phyloP scores from a whole-genome alignment of 805 yeast genomes.

The Metschnikowia noctiluminum region DNA sequence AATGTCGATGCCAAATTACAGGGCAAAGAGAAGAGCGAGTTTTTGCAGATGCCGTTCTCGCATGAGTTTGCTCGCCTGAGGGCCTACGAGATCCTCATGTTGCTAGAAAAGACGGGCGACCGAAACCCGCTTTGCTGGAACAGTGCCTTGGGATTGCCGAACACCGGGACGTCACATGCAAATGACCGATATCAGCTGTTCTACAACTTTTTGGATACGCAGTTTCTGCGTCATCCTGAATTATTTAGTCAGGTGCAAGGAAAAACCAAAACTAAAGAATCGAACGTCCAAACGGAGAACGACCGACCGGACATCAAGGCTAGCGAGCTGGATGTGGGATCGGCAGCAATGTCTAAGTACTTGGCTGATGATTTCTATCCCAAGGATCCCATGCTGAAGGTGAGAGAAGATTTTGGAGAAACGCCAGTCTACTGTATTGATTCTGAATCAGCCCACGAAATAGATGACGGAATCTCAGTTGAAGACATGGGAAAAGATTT shows the following conservation, averaged over 20 bases:
- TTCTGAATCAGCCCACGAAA: slow-evolving; percentile 73
- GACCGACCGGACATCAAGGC: no score
- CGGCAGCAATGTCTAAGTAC: background rate
- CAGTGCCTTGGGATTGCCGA: slow-evolving; percentile 43
- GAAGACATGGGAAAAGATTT: slow-evolving; percentile 27
- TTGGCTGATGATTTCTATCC: slow-evolving; percentile 18
- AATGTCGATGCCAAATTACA: slow-evolving; percentile 20
- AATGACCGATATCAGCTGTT: slow-evolving; percentile 44
- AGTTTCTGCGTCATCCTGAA: background rate
- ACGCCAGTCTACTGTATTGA: slow-evolving; percentile 80
- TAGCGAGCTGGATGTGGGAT: no score
- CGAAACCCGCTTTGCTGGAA: slow-evolving; percentile 56
- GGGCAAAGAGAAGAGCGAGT: background rate
- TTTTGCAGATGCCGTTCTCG: slow-evolving; percentile 10
- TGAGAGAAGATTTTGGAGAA: slow-evolving; percentile 41
- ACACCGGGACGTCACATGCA: slow-evolving; percentile 38
- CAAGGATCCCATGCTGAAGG: slow-evolving; percentile 27
- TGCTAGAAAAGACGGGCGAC: slow-evolving; percentile 18
- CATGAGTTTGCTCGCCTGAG: slow-evolving; percentile 50
- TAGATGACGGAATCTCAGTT: slow-evolving; percentile 89
- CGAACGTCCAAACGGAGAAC: background rate
- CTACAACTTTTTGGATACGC: slow-evolving; percentile 30
- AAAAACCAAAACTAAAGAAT: background rate
- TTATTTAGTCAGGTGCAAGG: background rate
- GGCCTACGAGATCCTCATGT: slow-evolving; percentile 47